Evolutionary conservation across 2,329 filamentous ascomycete genomes (phyloP).

Genomic region (Didymella pinodella): DNA sequence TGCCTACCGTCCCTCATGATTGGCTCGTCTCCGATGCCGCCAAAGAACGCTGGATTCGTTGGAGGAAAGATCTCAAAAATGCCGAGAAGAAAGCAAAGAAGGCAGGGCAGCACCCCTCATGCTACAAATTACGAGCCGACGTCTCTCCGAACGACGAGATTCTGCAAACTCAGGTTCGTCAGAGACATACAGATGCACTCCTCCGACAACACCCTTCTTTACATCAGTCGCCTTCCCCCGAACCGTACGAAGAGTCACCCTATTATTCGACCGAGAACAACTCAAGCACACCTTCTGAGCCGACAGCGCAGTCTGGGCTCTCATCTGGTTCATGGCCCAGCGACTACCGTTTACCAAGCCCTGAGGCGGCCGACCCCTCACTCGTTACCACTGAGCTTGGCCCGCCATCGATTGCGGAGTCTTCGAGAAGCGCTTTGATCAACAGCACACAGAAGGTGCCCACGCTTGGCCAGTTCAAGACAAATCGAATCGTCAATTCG

Average conservation of each 20-base stretch:
- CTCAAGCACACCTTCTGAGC: slow-evolving; percentile 26
- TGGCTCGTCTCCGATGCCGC: slow-evolving; percentile 81
- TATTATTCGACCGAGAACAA: slow-evolving; percentile 25
- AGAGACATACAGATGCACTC: slow-evolving; percentile 50
- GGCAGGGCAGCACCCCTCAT: slow-evolving; percentile 37
- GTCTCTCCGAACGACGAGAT: slow-evolving; percentile 39
- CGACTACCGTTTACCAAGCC: slow-evolving; percentile 27
- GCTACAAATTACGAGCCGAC: slow-evolving; percentile 37
- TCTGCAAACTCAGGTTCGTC: slow-evolving; percentile 27
- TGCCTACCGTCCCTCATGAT: slow-evolving; percentile 77
- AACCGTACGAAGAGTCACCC: slow-evolving; percentile 30
- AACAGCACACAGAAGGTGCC: slow-evolving; percentile 55
- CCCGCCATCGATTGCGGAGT: slow-evolving; percentile 37
- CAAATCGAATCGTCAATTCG: slow-evolving; percentile 11
- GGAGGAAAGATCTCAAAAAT: slow-evolving; percentile 73
- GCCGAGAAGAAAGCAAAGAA: slow-evolving; percentile 61
- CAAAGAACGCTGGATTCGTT: slow-evolving; percentile 78
- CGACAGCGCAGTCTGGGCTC: slow-evolving; percentile 26
- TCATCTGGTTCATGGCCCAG: slow-evolving; percentile 31
- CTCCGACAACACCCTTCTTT: slow-evolving; percentile 27
- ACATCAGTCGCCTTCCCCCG: slow-evolving; percentile 33
- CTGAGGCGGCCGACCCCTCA: slow-evolving; percentile 27
- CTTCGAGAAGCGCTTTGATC: slow-evolving; percentile 52
- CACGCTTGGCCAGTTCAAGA: slow-evolving; percentile 36
- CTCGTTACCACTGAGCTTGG: slow-evolving; percentile 12